Conservation (phyloP, 2,329 filamentous ascomycete genomes). For the Hymenoscyphus fraxineus region DNA sequence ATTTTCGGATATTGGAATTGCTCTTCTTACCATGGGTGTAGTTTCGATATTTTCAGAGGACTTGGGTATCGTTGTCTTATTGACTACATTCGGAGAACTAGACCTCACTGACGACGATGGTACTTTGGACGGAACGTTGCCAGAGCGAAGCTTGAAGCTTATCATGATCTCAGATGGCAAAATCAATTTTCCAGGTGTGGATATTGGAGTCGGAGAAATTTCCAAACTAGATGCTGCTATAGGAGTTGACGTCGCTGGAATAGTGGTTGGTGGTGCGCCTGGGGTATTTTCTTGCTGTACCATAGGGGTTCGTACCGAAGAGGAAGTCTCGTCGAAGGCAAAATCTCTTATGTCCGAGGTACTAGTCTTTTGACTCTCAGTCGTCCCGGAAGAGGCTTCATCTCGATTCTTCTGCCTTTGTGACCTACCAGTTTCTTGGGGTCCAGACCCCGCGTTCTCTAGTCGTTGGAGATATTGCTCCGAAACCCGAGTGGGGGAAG, state of each 20-base stretch:
- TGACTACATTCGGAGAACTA: background rate
- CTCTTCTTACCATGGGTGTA: background rate
- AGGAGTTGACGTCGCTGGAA: background rate
- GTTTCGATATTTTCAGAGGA: background rate
- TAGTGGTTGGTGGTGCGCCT: background rate
- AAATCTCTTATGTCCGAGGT: constrained; percentile 1
- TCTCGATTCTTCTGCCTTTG: background rate
- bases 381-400: background rate
- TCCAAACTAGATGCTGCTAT: background rate
- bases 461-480: constrained; percentile 45
- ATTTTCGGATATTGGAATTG: background rate
- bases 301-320: background rate
- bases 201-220: background rate
- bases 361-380: background rate
- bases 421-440: constrained; percentile 17
- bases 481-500: constrained; percentile 49
- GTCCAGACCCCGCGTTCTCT: constrained; percentile 28
- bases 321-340: background rate
- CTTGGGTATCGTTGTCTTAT: background rate
- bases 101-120: background rate
- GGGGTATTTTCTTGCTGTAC: background rate
- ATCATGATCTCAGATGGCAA: background rate
- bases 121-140: background rate
- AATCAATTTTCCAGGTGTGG: background rate
- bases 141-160: background rate